Evolutionary conservation across 2,329 filamentous ascomycete species (phyloP).

Genomic region (Rasamsonia emersonii): DNA sequence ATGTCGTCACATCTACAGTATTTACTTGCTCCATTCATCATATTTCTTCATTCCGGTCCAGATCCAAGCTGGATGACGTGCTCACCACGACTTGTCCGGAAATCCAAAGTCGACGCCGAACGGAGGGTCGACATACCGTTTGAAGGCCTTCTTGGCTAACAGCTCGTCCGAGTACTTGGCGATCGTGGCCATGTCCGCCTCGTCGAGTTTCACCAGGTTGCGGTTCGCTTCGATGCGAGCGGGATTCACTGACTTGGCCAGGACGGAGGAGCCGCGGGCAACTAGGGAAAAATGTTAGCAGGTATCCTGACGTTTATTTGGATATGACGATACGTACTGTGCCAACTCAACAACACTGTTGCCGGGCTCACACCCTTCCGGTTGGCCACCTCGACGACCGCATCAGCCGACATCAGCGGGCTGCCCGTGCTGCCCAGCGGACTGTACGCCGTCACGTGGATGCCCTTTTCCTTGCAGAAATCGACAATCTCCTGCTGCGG

Average conservation of each 20-base stretch:
- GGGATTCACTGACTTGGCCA: conserved; percentile 35
- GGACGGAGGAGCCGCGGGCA: conserved; percentile 31
- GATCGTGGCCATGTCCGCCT: conserved; percentile 28
- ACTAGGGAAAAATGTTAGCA: conserved; percentile 16
- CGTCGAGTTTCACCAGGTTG: conserved; percentile 30
- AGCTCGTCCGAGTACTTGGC: conserved; percentile 28
- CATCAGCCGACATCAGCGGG: conserved; percentile 33
- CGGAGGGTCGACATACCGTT: conserved; percentile 56
- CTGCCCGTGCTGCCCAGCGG: conserved; percentile 35
- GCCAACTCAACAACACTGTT: conserved; percentile 36
- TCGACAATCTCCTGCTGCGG: conserved; percentile 46
- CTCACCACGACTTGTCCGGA: conserved; percentile 53
- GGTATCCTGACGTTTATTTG: not conserved
- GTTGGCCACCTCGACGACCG: conserved; percentile 33
- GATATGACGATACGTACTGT: conserved; percentile 28
- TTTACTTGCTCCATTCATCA: too few relatives aligned
- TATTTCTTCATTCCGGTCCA: too few relatives aligned
- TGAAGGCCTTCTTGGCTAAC: conserved; percentile 23
- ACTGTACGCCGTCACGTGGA: conserved; percentile 46
- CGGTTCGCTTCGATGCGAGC: conserved; percentile 34
- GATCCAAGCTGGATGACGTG: too few relatives aligned
- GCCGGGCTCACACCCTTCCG: conserved; percentile 31
- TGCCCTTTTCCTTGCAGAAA: conserved; percentile 43
- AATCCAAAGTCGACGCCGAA: conserved; percentile 64
- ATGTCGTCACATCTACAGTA: too few relatives aligned